Percentiles rank a stretch among this genome's conserved stretches.
These are phyloP conservation scores for Rosa persica DNA, from an alignment of 306 rosid species.

Conservation along the genomic window DNA sequence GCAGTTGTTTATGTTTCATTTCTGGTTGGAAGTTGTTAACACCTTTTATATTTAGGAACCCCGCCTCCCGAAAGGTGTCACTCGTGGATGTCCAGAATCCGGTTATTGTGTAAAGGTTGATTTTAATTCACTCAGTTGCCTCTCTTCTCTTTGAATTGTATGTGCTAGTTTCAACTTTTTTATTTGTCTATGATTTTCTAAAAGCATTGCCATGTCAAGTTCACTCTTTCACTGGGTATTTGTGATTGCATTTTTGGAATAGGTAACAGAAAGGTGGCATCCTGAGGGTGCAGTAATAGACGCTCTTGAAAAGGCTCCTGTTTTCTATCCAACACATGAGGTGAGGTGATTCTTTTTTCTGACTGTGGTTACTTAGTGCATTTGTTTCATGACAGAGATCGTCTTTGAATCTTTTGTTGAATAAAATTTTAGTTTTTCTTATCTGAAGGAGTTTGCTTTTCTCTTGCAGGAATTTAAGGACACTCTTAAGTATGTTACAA, in stretches of 20 bases:
- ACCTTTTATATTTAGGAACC: conserved; percentile 37
- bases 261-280: conserved; percentile 86
- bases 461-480: conserved; percentile 77
- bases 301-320: conserved; percentile 56
- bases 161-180: conserved; percentile 27
- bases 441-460: conserved; percentile 21
- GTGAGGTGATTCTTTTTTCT: conserved; percentile 57
- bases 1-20: background rate
- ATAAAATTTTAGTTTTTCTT: conserved; percentile 20
- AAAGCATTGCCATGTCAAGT: conserved; percentile 6
- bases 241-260: conserved; percentile 32
- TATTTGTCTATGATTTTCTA: conserved; percentile 22
- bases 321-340: conserved; percentile 82
- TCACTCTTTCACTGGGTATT: conserved; percentile 10
- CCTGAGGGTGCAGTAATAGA: conserved; percentile 66
- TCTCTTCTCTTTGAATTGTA: conserved; percentile 17
- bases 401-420: background rate
- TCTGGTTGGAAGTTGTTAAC: background rate
- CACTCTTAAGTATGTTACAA: conserved; percentile 60
- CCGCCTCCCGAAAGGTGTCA: conserved; percentile 61
- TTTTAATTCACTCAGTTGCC: conserved; percentile 18
- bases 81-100: conserved; percentile 61
- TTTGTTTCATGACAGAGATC: background rate
- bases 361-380: conserved; percentile 5
- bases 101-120: conserved; percentile 60